Evolutionary conservation across 768 basidiomycete species (phyloP).

Genomic region (Russula earlei): DNA sequence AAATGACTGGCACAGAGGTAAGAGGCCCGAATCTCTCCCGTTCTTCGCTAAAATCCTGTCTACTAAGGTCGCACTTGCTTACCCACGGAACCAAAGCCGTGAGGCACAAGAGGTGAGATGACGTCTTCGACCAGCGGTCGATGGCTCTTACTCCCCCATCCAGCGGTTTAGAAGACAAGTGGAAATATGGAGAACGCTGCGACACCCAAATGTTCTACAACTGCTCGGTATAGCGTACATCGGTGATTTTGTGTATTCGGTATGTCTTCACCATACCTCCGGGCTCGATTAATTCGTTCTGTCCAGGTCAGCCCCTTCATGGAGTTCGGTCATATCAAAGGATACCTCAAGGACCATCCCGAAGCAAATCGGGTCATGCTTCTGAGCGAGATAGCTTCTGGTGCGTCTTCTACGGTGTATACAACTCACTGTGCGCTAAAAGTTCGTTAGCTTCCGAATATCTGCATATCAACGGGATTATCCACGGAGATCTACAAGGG

Average conservation of each 20-base stretch:
- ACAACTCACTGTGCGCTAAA: background rate
- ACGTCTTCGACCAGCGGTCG: too few relatives aligned
- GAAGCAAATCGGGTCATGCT: conserved; percentile 7
- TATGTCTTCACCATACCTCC: background rate
- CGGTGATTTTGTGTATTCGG: conserved; percentile 5
- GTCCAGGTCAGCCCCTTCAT: conserved; percentile 12
- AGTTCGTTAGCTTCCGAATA: conserved; percentile 7
- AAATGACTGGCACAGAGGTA: conserved; percentile 12
- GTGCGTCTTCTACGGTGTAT: background rate
- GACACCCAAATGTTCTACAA: conserved; percentile 13
- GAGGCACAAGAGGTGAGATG: conserved; percentile 10
- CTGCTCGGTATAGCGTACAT: conserved; percentile 14
- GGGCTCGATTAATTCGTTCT: background rate
- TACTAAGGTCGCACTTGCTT: conserved; percentile 6
- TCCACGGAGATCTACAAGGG: conserved; percentile 3
- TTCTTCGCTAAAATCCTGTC: background rate
- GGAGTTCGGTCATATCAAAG: conserved; percentile 6
- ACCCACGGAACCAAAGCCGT: conserved; percentile 7
- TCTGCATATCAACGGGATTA: conserved; percentile 7
- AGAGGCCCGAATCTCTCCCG: background rate
- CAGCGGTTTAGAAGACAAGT: conserved; percentile 16
- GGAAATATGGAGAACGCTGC: conserved; percentile 17
- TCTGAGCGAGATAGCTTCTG: conserved; percentile 10
- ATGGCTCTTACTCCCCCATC: background rate
- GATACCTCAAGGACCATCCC: background rate